These are phyloP conservation scores for Colletotrichum tropicicola DNA, from an alignment of 2,329 filamentous ascomycete species.

Conservation along the genomic window DNA sequence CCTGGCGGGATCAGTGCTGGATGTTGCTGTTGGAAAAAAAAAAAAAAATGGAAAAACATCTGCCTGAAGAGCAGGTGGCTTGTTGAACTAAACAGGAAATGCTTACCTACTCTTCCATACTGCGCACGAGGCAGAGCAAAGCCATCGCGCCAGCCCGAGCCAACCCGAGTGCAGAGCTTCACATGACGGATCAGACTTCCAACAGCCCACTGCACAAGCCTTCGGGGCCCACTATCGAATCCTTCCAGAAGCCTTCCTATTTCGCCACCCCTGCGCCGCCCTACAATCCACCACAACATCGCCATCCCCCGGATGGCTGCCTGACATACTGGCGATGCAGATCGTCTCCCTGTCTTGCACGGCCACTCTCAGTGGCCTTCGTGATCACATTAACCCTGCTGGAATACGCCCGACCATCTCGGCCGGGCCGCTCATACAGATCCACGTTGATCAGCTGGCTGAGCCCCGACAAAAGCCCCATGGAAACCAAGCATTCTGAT, in stretches of 20 bases:
- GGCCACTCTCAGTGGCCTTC: not conserved
- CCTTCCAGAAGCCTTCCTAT: slow-evolving; percentile 27
- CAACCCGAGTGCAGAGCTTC: too few species aligned
- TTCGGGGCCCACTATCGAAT: not conserved
- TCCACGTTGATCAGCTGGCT: not conserved
- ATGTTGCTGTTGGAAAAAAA: too few species aligned
- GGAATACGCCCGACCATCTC: not conserved
- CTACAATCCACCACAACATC: not conserved
- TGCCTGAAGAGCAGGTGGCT: too few species aligned
- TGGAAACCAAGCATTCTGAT: not conserved
- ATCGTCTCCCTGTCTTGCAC: not conserved
- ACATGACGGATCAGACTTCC: not conserved
- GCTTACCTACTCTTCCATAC: too few species aligned
- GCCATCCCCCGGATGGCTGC: not conserved
- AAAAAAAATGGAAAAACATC: too few species aligned
- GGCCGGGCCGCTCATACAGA: not conserved
- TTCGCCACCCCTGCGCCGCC: slow-evolving; percentile 21
- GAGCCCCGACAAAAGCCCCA: not conserved
- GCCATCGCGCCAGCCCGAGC: too few species aligned
- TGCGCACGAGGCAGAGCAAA: too few species aligned
- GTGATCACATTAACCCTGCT: not conserved
- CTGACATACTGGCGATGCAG: not conserved
- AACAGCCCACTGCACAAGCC: not conserved
- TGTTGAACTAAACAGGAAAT: too few species aligned
- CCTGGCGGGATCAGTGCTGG: too few species aligned